Base-by-base conservation (phyloP, 805 yeast genomes). In the Yarrowia sp. region DNA sequence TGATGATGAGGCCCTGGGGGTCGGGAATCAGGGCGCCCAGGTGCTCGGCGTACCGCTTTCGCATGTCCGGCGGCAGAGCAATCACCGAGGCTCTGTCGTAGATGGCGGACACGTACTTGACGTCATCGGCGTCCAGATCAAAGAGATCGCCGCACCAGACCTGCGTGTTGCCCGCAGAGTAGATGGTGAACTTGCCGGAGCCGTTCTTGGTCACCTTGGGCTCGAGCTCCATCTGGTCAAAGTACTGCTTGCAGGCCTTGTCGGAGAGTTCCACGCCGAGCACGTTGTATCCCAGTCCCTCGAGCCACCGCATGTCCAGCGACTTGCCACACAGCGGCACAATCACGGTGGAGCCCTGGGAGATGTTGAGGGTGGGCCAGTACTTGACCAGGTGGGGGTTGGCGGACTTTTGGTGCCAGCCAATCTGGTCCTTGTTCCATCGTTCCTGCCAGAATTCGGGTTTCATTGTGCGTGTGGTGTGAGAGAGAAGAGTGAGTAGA, bases 361-460 rank as follows among this genome's bases (percentile, higher is more conserved):
- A 9, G 10, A 58, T 43, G 14, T 58, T 43, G 33, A 58, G 64
- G 15, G 64, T 58, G 40, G 64, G 64, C 64, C 64, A 58, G 64
- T 58, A 58, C 50, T 58, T 58, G 30, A 14, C 20, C 30, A 58
- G 64, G 4, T 58, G 64, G 50, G 64, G 64, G 50, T 58, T 58
- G 50, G 64, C 64, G 13, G 49, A 43, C 64, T 58, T 58, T 4
- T 43, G 64, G 64, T 58, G 64, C 64, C 64, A 58, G 64, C 64
- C 64, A 43, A 43, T 30, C 64, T 58, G 64, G 50, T 58, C 64
- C 50, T 58, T 42, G 64, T 17, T 34, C 64, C 64, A 58, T 58
- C 50, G 39, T n/a, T 58, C 40, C 43, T 58, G 64, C 64, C 64
- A 58, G 64, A 58, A 58, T 58, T 58, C 64, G 64, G 64, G 64